Conservation (phyloP, 257 asterid genomes). For the Pogostemon cablin region DNA sequence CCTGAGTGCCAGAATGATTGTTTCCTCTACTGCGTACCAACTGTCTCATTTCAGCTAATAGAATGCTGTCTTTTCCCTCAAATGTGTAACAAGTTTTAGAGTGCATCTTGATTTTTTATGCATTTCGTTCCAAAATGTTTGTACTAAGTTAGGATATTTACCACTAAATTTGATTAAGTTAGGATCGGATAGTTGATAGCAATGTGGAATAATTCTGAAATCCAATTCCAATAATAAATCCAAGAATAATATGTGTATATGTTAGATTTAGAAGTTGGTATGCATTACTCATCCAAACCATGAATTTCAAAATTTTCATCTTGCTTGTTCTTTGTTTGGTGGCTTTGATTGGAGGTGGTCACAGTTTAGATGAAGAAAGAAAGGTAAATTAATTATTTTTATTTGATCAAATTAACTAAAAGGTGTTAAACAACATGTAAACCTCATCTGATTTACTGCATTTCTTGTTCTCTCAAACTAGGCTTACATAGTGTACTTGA, state of each 20-base stretch:
- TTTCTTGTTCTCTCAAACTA: constrained; percentile 1
- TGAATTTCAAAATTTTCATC: constrained; percentile 17
- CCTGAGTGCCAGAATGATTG: too few relatives aligned
- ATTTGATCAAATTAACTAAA: neutral
- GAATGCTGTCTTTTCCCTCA: too few relatives aligned
- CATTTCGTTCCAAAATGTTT: too few relatives aligned
- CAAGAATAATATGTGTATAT: neutral
- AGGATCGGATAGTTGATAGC: neutral
- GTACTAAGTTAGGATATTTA: neutral
- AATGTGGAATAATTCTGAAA: neutral
- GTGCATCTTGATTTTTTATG: too few relatives aligned
- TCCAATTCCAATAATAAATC: neutral
- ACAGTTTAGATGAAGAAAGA: constrained; percentile 28
- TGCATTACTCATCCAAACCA: neutral
- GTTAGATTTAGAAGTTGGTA: neutral
- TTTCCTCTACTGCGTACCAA: too few relatives aligned
- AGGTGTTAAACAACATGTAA: neutral
- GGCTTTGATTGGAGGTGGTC: neutral
- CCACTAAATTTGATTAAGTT: neutral
- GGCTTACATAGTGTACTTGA: constrained; percentile 46
- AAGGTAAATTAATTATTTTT: constrained; percentile 11
- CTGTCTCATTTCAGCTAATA: too few relatives aligned
- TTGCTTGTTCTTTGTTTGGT: constrained; percentile 28
- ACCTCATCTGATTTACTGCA: neutral
- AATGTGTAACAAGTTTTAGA: too few relatives aligned